Evolutionary conservation across 1,284 basidiomycete genomes (phyloP), one percentile per base, ranked within the genome.

Genomic region (Rhodotorula sp.): DNA sequence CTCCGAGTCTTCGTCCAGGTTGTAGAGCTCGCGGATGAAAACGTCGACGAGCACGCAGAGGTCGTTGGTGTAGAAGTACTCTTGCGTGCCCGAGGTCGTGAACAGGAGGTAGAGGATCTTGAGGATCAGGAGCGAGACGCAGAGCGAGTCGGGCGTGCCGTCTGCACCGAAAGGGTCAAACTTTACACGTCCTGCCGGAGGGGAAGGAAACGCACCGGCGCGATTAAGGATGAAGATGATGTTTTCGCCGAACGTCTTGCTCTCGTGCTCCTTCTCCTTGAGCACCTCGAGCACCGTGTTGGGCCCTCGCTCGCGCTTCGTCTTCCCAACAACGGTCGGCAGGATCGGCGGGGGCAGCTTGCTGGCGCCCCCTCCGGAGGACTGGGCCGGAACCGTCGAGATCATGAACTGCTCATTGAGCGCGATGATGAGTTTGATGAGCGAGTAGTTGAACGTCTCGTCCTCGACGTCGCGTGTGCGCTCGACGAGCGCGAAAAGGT

Each of bases 321-420:
- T n/a, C 19, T 56, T 48, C 22, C 61, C 56, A 8, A 54, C 34
- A 15, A 71, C 69, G 1, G 66, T 66, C 3, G 73, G 74, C 44
- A 72, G 25, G 41, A 77, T 71, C 29, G 69, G 72, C 36, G 72
- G 70, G 9, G 72, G 68, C 4, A 61, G 55, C 25, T 69, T 61
- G 10, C 54, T 58, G n/a, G n/a, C n/a, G 12, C n/a, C 53, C 6
- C 37, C 67, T 19, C 34, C 58, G 36, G 36, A 37, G 50, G n/a
- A n/a, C 25, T 51, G 36, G 61, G 51, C 69, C 79, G 77, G 67
- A 72, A 73, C 56, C 51, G 75, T 76, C 1, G 85, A 89, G 17
- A 98, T 93, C 96, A 99, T 98, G 83, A 97, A 98, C 82, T 99
- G 96, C 82, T 99, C 96, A 80, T 98, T 98, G 53, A 99, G 85